A percentile compares a stretch with the other conserved stretches of the same genome.
Evolutionary conservation across 495 filamentous ascomycete genomes (phyloP).

Genomic region (Friedmanniomyces endolithicus): DNA sequence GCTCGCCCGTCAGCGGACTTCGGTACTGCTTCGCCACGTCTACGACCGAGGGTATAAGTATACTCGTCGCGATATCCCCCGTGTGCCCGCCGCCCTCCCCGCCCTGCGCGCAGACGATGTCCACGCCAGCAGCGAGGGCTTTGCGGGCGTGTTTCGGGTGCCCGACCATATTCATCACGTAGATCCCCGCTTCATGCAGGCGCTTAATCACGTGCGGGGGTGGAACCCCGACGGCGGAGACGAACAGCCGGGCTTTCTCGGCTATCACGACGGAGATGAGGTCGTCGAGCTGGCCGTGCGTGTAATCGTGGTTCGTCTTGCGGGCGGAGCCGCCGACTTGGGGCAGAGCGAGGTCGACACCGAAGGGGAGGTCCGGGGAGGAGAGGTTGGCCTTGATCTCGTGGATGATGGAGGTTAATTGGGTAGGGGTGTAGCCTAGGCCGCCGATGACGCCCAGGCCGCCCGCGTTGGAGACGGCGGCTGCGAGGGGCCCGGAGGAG

Average conservation of each 20-base stretch:
- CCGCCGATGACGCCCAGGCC: conserved; percentile 78
- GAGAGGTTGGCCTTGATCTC: conserved; percentile 63
- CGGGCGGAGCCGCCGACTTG: conserved; percentile 68
- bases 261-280: conserved; percentile 68
- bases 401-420: conserved; percentile 66
- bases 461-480: conserved; percentile 78
- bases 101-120: conserved; percentile 57
- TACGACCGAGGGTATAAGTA: conserved; percentile 34
- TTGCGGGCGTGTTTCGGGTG: conserved; percentile 77
- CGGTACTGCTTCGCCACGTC: conserved; percentile 34
- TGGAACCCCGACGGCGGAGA: conserved; percentile 72
- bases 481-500: conserved; percentile 62
- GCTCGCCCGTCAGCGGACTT: conserved; percentile 32
- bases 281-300: conserved; percentile 66
- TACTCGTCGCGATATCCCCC: conserved; percentile 32
- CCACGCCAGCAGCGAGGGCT: conserved; percentile 65
- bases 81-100: conserved; percentile 35
- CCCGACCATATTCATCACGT: conserved; percentile 95
- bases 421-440: conserved; percentile 68
- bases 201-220: conserved; percentile 53
- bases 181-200: conserved; percentile 60
- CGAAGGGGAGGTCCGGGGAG: conserved; percentile 58
- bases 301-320: conserved; percentile 89
- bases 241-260: conserved; percentile 68
- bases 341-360: conserved; percentile 76